Base-by-base conservation (phyloP, 768 basidiomycete species). In the Suillus subalutaceus region DNA sequence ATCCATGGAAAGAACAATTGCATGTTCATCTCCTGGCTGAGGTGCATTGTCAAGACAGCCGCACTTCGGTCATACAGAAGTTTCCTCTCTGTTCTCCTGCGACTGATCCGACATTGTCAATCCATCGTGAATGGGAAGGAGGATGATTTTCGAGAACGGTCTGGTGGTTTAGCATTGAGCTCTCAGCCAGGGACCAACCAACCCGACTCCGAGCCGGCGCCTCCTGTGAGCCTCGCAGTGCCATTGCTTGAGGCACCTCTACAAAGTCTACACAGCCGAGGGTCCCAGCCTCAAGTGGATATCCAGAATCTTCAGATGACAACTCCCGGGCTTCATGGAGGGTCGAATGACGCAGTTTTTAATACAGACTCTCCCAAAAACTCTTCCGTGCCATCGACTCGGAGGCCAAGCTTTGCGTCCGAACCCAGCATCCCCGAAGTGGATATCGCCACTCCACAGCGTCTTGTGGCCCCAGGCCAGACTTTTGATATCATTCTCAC, bases 171-270 rank as follows among this genome's bases (percentile, higher is more conserved):
- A 15, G 23, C 50, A 15, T 26, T 8, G 50, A 52, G 15, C 50
- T 52, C 50, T 52, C 50, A 26, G 23, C 50, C 50, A 15, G 23
- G 13, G 15, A 26, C 8, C 23, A 26, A 26, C 7, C 50, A 52
- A 50, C 48, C 23, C 48, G 6, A 15, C 23, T 23, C n/a, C 48
- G 12, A 50, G 12, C 13, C 13, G 6, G 23, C 13, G 23, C 50
- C 50, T 50, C 12, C n/a, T 52, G 23, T 7, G 23, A 52, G 50
- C 50, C 50, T 58, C 16, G 57, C 57, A 26, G 57, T 58, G 23
- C 57, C 55, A 10, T 35, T 56, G 55, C 55, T 40, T 9, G 56
- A 56, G 20, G 55, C 20, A 43, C 63, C 37, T 53, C 52, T 18
- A 53, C 52, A 53, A 26, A 30, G 26, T 30, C 7, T 26, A 30